These are phyloP conservation scores for Hyphopichia fennica DNA, from an alignment of 1,139 yeast species.

Conservation along the genomic window DNA sequence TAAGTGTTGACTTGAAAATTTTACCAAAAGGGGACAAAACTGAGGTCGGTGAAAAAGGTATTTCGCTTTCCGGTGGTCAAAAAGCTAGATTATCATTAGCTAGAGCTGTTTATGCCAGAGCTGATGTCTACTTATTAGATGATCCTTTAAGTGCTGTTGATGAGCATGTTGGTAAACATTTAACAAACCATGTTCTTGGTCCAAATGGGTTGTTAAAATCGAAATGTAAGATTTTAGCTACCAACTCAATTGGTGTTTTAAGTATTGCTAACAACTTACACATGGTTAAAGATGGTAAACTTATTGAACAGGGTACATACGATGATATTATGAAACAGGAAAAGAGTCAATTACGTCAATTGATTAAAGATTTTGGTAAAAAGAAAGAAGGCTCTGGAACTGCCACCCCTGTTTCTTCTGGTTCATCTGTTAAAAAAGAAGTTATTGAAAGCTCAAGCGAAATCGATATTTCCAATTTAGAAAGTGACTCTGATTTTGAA, in stretches of 20 bases:
- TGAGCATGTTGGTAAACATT: conserved; percentile 89
- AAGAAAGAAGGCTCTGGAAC: conserved; percentile 25
- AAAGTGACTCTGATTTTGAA: conserved; percentile 36
- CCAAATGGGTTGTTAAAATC: conserved; percentile 73
- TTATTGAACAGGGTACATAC: conserved; percentile 77
- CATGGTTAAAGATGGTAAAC: conserved; percentile 72
- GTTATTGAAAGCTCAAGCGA: conserved; percentile 19
- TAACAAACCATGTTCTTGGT: conserved; percentile 54
- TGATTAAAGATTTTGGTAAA: conserved; percentile 77
- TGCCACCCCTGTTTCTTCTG: not conserved
- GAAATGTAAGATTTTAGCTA: conserved; percentile 81
- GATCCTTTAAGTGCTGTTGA: conserved; percentile 94
- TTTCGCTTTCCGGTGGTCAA: conserved; percentile 95
- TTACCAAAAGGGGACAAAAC: conserved; percentile 89
- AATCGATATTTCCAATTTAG: conserved; percentile 22
- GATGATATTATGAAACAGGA: conserved; percentile 54
- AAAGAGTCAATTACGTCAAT: conserved; percentile 56
- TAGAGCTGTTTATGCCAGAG: conserved; percentile 92
- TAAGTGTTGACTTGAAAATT: conserved; percentile 72
- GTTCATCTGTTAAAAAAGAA: conserved; percentile 8
- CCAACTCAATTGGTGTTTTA: conserved; percentile 85
- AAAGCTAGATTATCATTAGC: conserved; percentile 93
- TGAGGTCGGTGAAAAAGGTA: conserved; percentile 95
- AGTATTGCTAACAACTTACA: conserved; percentile 74
- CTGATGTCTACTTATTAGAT: conserved; percentile 86